Base-by-base conservation (phyloP, 179 eudicot species). In the Dionaea muscipula region DNA sequence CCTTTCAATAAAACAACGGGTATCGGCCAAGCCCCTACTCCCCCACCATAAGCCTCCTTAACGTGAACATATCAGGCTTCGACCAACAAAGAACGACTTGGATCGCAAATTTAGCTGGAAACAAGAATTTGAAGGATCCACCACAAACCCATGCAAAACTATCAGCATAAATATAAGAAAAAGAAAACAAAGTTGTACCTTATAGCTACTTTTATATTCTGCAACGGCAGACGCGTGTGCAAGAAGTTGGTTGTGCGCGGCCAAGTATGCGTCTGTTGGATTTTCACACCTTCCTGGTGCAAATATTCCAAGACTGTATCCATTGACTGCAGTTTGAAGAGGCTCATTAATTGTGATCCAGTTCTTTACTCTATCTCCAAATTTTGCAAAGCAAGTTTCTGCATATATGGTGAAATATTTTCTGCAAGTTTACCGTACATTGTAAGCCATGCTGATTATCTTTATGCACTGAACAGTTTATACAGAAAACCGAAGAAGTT, bases 321-420 rank as follows among this genome's bases (percentile, higher is more conserved):
- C 95, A 49, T 81, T 84, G 27, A 86, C 62, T 24, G 82, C 73
- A 51, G 83, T 77, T 69, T 79, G 88, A 68, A 81, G 93, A 68
- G 95, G 95, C 73, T 84, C 95, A 31, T 86, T 86, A 26, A 86
- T 54, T 21, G 95, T 86, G 33, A 84, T 81, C 93, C 95, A 86
- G 61, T 79, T 63, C 75, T 79, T 84, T 46, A 86, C 94, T 72
- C 93, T 73, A 75, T 86, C 93, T 38, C 95, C 95, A 65, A 86
- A 84, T 47, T 64, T 72, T 18, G 64, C 75, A 72, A 84, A 86
- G 74, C 95, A 86, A 59, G 94, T 70, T 61, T 86, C 93, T 64
- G 89, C 93, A 74, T 81, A 84, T 27, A 84, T 68, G 35, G 84
- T 59, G 41, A 86, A 86, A 69, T 84, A 78, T 65, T 86, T 81